These are phyloP conservation scores for Fusarium ramigenum DNA, from an alignment of 2,329 filamentous ascomycete genomes.

Conservation along the genomic window DNA sequence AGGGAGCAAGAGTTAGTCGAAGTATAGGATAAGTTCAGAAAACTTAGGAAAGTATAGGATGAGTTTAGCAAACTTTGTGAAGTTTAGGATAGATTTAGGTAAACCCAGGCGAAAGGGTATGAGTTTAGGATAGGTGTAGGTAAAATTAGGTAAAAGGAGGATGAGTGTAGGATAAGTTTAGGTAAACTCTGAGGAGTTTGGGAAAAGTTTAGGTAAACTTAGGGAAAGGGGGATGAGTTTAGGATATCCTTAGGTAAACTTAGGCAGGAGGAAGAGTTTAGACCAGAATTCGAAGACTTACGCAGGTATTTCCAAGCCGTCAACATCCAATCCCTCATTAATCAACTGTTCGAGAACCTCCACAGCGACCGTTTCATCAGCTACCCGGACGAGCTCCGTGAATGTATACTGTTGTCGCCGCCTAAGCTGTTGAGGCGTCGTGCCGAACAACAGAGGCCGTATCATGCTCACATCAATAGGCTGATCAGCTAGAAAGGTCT, in stretches of 20 bases:
- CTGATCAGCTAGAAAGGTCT: conserved; percentile 13
- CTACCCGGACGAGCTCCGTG: not conserved
- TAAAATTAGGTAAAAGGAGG: too few relatives aligned
- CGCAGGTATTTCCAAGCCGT: conserved; percentile 5
- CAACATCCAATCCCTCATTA: conserved; percentile 26
- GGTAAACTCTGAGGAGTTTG: too few relatives aligned
- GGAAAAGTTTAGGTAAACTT: too few relatives aligned
- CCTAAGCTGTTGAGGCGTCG: conserved; percentile 11
- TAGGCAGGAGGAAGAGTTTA: not conserved
- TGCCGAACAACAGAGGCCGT: conserved; percentile 12
- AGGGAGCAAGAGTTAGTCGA: not conserved
- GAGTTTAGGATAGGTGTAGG: not conserved
- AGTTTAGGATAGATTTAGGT: not conserved
- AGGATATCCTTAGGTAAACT: not conserved
- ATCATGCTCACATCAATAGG: conserved; percentile 12
- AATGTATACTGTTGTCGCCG: conserved; percentile 27
- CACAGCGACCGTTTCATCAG: not conserved
- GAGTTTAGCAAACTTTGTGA: not conserved
- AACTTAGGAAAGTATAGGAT: not conserved
- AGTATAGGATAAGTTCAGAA: not conserved
- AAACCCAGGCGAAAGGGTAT: not conserved
- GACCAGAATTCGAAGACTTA: not conserved
- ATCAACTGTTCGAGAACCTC: conserved; percentile 17
- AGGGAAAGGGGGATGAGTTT: too few relatives aligned
- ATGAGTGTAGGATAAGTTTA: too few relatives aligned